Conservation (phyloP, 805 yeast genomes). For the Kazachstania bromeliacearum region DNA sequence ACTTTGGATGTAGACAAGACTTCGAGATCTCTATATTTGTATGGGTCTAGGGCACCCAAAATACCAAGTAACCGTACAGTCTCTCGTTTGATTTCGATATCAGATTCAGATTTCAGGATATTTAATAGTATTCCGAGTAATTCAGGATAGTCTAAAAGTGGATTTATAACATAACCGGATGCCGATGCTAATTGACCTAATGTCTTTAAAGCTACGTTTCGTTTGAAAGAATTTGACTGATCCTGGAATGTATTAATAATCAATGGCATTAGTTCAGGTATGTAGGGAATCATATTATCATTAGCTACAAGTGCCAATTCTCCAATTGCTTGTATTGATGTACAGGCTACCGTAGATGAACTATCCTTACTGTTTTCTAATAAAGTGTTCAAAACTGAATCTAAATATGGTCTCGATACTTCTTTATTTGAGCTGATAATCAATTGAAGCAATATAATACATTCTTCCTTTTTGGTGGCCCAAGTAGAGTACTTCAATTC, state of each 20-base stretch:
- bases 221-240: constrained; percentile 76
- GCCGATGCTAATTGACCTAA: constrained; percentile 84
- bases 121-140: constrained; percentile 71
- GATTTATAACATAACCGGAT: constrained; percentile 92
- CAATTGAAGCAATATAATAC: constrained; percentile 64
- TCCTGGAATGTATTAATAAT: constrained; percentile 83
- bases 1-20: constrained; percentile 43
- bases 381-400: constrained; percentile 79
- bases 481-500: constrained; percentile 75
- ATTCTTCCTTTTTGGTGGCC: constrained; percentile 74
- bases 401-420: constrained; percentile 82
- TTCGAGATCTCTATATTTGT: constrained; percentile 87
- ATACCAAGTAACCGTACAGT: constrained; percentile 86
- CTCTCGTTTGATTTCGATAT: constrained; percentile 69
- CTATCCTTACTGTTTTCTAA: constrained; percentile 65
- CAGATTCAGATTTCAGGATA: constrained; percentile 71
- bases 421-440: constrained; percentile 71
- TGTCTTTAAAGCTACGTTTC: constrained; percentile 83
- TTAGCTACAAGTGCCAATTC: constrained; percentile 85
- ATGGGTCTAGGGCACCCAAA: constrained; percentile 94
- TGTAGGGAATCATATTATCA: constrained; percentile 54
- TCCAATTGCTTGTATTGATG: constrained; percentile 79
- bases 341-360: constrained; percentile 75
- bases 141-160: constrained; percentile 85
- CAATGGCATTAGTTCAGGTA: constrained; percentile 75